Conservation (phyloP, 441 rosid genomes). For the Mallotus japonicus region DNA sequence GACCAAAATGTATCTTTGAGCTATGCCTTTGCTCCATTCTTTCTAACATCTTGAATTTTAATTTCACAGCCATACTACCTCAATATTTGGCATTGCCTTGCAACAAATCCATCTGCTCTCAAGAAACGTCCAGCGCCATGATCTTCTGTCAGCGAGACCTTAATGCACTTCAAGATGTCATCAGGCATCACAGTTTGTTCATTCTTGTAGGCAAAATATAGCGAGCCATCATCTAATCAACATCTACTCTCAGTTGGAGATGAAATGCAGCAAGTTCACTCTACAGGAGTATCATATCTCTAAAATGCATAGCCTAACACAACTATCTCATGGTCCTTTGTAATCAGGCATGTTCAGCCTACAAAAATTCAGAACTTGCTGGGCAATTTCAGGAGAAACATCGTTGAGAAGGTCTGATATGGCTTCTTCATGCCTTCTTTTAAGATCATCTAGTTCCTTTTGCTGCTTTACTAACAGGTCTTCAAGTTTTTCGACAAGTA, state of each 20-base stretch:
- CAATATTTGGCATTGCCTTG: conserved; percentile 9
- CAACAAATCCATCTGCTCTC: not conserved
- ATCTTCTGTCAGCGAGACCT: conserved; percentile 7
- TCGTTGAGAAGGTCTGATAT: conserved; percentile 54
- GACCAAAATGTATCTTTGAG: not conserved
- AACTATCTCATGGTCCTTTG: conserved; percentile 9
- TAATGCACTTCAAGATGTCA: conserved; percentile 2
- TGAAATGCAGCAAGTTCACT: not conserved
- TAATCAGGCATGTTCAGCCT: conserved; percentile 35
- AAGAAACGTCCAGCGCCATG: not conserved
- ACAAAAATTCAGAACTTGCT: conserved; percentile 45
- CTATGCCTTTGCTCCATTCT: not conserved
- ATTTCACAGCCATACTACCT: not conserved
- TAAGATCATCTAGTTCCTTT: conserved; percentile 60
- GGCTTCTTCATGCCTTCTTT: conserved; percentile 51
- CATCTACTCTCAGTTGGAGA: not conserved
- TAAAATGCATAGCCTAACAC: conserved; percentile 4
- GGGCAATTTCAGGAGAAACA: conserved; percentile 47
- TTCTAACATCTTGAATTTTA: not conserved
- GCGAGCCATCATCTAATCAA: not conserved
- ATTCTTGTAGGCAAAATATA: not conserved
- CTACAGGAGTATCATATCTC: conserved; percentile 1
- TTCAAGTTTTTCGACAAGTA: conserved; percentile 52
- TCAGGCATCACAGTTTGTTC: not conserved
- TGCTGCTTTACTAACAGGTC: conserved; percentile 55